Percentiles rank a stretch among this genome's conserved stretches.
Evolutionary conservation across 2,329 filamentous ascomycete genomes (phyloP).

Genomic region (Parascedosporium putredinis): DNA sequence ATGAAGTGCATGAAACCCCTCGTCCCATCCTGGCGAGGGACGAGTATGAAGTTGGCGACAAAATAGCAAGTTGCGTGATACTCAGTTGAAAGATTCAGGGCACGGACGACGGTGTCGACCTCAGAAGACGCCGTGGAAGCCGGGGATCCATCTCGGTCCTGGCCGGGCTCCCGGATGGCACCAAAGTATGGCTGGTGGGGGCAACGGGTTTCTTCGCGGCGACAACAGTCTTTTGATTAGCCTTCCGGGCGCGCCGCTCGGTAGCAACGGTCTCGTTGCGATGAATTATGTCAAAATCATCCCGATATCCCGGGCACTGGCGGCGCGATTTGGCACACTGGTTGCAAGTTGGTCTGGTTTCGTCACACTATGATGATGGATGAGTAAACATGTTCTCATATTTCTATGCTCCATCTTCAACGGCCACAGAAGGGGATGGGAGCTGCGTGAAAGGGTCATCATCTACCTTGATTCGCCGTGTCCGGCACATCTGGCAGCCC

Average conservation of each 20-base stretch:
- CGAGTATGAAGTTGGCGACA: constrained; percentile 48
- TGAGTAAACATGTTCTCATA: constrained; percentile 4
- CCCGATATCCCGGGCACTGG: constrained; percentile 56
- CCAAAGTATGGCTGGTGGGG: neutral
- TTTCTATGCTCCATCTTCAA: neutral
- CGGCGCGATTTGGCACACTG: constrained; percentile 55
- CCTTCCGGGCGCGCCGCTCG: constrained; percentile 49
- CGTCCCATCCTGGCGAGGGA: constrained; percentile 35
- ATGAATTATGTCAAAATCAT: constrained; percentile 63
- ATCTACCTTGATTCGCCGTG: constrained; percentile 60
- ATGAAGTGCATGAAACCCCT: constrained; percentile 51
- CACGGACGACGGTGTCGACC: constrained; percentile 18
- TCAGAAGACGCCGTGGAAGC: constrained; percentile 13
- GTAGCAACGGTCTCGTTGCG: constrained; percentile 63
- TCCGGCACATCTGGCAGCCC: constrained; percentile 67
- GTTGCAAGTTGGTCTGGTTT: constrained; percentile 54
- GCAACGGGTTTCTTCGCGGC: constrained; percentile 20
- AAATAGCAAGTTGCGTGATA: constrained; percentile 50
- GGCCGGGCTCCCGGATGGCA: constrained; percentile 13
- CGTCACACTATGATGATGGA: constrained; percentile 44
- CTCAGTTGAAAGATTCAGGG: constrained; percentile 36
- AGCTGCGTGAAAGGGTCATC: neutral
- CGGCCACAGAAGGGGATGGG: neutral
- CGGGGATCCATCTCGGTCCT: constrained; percentile 13
- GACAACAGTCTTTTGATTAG: constrained; percentile 35